These are phyloP conservation scores for Talaromyces borbonicus DNA, from an alignment of 495 filamentous ascomycete species.

Conservation along the genomic window DNA sequence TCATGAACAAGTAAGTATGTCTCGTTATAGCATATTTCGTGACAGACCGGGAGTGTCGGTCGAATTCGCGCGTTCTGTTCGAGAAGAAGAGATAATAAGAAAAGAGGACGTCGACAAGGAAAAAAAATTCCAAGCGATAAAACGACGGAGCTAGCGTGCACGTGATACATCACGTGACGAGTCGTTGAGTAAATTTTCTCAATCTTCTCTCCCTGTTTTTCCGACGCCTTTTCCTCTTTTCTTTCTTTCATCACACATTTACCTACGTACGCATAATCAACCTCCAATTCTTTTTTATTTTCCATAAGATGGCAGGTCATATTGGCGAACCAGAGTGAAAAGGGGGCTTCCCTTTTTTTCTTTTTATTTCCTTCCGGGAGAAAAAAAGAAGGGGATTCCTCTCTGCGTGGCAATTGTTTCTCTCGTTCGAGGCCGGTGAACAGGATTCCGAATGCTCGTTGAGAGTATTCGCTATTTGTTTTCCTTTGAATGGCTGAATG, in stretches of 20 bases:
- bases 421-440: slow-evolving; percentile 3
- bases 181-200: not conserved
- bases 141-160: too few species aligned
- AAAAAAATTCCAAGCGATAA: too few species aligned
- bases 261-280: slow-evolving; percentile 46
- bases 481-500: slow-evolving; percentile 1
- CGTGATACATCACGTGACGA: not conserved
- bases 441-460: too few species aligned
- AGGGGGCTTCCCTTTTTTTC: slow-evolving; percentile 8
- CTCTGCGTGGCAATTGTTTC: slow-evolving; percentile 7
- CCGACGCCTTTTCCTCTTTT: slow-evolving; percentile 1
- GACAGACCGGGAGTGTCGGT: too few species aligned
- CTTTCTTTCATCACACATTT: slow-evolving; percentile 32
- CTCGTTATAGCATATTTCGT: too few species aligned
- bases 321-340: slow-evolving; percentile 43
- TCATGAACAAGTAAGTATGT: not conserved
- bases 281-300: slow-evolving; percentile 27
- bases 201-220: not conserved
- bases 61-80: not conserved
- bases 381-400: slow-evolving; percentile 9
- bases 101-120: too few species aligned
- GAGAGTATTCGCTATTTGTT: too few species aligned
- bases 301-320: slow-evolving; percentile 43
- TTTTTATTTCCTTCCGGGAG: too few species aligned
- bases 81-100: not conserved